A percentile compares a stretch with the other conserved stretches of the same genome.
These are phyloP conservation scores for Daldinia decipiens DNA, from an alignment of 495 filamentous ascomycete genomes.

Conservation along the genomic window DNA sequence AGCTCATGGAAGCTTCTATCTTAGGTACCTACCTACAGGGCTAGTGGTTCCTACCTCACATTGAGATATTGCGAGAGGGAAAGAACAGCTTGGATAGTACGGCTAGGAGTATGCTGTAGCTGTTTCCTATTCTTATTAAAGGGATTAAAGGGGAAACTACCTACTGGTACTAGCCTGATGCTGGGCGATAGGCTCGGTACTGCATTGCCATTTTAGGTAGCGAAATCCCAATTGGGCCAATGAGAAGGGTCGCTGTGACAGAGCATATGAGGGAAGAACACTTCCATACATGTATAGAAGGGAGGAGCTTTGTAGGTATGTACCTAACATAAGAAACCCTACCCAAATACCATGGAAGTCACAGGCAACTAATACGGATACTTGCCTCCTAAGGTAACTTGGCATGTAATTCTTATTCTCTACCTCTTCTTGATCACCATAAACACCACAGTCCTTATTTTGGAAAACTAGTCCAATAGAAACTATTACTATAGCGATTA, in stretches of 20 bases:
- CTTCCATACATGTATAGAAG: background rate
- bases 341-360: too few species aligned
- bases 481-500: background rate
- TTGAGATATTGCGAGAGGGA: background rate
- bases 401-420: background rate
- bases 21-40: background rate
- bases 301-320: too few species aligned
- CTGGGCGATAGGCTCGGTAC: too few species aligned
- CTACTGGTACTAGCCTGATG: too few species aligned
- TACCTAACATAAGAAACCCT: too few species aligned
- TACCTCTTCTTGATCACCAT: background rate
- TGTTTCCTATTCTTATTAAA: background rate
- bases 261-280: background rate
- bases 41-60: background rate
- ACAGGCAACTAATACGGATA: too few species aligned
- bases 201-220: conserved; percentile 25
- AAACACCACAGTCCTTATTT: background rate
- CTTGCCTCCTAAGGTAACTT: background rate
- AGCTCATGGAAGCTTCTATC: conserved; percentile 1
- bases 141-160: too few species aligned
- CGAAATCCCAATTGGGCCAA: conserved; percentile 12
- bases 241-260: conserved; percentile 5
- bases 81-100: background rate
- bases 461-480: background rate
- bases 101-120: background rate